Evolutionary conservation across 2,329 filamentous ascomycete genomes (phyloP), one percentile per base, ranked within the genome.

Genomic region (Arthrobotrys entomopaga): DNA sequence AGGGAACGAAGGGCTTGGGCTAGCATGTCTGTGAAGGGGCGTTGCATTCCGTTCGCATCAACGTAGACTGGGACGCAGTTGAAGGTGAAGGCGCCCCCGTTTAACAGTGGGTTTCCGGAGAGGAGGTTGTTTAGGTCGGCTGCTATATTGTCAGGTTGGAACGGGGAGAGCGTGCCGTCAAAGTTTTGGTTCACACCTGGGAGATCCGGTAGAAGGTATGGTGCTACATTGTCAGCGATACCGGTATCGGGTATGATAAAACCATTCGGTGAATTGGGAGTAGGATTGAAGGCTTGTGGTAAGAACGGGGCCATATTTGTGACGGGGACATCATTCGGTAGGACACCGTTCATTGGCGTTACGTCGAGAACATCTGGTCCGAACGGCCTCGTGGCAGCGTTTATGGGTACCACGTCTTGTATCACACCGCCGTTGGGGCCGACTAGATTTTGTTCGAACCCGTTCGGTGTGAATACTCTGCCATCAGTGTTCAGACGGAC

Each of bases 21-120:
- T 26, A 56, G 52, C 0, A 50, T 19, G 15, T 63, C 63, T 22
- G 56, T 52, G n/a, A 64, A 64, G 3, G 61, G 42, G 19, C 46
- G 58, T 53, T 58, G 42, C 24, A 58, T 34, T n/a, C 70, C 63
- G 20, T 58, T 63, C 16, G 50, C 48, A 49, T 66, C 70, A 15
- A 66, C 60, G 52, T 66, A 74, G 22, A 67, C 26, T 20, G 70
- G 70, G 5, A 74, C 50, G 40, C 70, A 74, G n/a, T 66, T 74
- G 43, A 74, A 67, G 7, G 54, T 61, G n/a, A 74, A 56, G 3
- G 57, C 52, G 13, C 57, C 63, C 22, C 42, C 34, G 8, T 48
- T 22, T 7, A 34, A 20, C 16, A 53, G 34, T 46, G 42, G 42
- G 15, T 46, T 19, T 46, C 4, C 2, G 2, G 4, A 7, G 15